These are phyloP conservation scores for Meira miltonrushii DNA, from an alignment of 1,284 basidiomycete species.

Conservation along the genomic window DNA sequence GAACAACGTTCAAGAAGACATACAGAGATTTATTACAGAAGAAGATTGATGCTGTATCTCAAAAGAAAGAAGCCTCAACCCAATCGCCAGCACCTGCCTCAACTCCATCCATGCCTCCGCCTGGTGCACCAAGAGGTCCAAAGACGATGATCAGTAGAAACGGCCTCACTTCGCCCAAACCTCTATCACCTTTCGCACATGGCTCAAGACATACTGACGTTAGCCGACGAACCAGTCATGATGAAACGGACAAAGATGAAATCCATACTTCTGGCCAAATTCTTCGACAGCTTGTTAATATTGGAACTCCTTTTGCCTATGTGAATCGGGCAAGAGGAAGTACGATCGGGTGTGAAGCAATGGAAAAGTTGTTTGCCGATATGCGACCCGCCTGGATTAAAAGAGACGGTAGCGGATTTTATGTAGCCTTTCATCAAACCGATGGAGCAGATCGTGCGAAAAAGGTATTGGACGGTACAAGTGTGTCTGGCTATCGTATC, in stretches of 20 bases:
- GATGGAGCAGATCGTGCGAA: slow-evolving; percentile 27
- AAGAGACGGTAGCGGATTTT: slow-evolving; percentile 47
- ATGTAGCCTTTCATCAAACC: slow-evolving; percentile 37
- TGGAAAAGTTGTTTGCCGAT: slow-evolving; percentile 32
- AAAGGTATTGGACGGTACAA: slow-evolving; percentile 26
- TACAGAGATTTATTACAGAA: slow-evolving; percentile 14
- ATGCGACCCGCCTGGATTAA: slow-evolving; percentile 37
- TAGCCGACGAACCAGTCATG: neutral
- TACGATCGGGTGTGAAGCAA: slow-evolving; percentile 25
- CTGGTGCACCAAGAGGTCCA: neutral
- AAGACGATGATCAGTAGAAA: neutral
- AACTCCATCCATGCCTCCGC: neutral
- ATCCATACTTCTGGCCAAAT: slow-evolving; percentile 10
- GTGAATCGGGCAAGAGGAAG: slow-evolving; percentile 25
- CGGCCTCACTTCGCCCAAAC: neutral
- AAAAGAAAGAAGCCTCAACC: too few species aligned
- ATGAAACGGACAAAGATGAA: neutral
- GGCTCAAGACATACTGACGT: too few species aligned
- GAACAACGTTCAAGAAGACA: slow-evolving; percentile 51
- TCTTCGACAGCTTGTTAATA: slow-evolving; percentile 16
- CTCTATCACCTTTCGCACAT: too few species aligned
- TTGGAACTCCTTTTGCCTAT: slow-evolving; percentile 25
- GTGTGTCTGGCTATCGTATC: slow-evolving; percentile 25
- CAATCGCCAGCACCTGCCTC: too few species aligned
- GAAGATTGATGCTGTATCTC: too few species aligned